These are phyloP conservation scores for Pseudisothecium myosuroides DNA, from an alignment of 225 moss, liverwort and hornwort species.

Conservation along the genomic window DNA sequence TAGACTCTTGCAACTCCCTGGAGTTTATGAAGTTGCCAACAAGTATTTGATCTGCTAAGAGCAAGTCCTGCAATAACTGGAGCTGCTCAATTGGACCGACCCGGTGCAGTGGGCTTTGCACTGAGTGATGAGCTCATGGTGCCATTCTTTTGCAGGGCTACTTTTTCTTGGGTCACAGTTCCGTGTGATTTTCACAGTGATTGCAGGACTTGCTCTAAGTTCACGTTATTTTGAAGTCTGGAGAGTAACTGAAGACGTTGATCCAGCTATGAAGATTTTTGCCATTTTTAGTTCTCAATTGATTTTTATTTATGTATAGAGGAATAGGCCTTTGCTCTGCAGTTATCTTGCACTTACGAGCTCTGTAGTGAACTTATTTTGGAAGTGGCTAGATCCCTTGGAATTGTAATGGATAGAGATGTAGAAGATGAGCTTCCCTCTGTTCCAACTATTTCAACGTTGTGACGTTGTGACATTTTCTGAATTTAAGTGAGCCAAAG, in stretches of 20 bases:
- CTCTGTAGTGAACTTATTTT: neutral
- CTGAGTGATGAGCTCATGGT: neutral
- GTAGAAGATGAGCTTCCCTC: neutral
- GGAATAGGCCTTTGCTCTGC: neutral
- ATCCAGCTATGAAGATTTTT: neutral
- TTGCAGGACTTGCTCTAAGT: neutral
- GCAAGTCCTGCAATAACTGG: neutral
- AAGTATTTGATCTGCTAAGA: neutral
- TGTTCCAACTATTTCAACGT: neutral
- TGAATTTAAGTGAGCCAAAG: neutral
- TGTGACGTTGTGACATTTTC: neutral
- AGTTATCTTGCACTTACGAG: neutral
- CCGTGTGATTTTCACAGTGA: neutral
- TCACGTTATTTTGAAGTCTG: neutral
- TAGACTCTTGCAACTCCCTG: conserved; percentile 14
- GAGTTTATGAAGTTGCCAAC: conserved; percentile 42
- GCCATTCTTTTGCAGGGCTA: neutral
- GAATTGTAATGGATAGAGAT: neutral
- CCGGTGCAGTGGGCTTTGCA: neutral
- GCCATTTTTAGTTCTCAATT: neutral
- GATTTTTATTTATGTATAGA: neutral
- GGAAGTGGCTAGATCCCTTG: neutral
- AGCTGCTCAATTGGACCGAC: neutral
- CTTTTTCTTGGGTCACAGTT: neutral
- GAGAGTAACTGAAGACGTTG: neutral